Conservation (phyloP, 2,329 filamentous ascomycete genomes). For the Coniochaeta sp. region DNA sequence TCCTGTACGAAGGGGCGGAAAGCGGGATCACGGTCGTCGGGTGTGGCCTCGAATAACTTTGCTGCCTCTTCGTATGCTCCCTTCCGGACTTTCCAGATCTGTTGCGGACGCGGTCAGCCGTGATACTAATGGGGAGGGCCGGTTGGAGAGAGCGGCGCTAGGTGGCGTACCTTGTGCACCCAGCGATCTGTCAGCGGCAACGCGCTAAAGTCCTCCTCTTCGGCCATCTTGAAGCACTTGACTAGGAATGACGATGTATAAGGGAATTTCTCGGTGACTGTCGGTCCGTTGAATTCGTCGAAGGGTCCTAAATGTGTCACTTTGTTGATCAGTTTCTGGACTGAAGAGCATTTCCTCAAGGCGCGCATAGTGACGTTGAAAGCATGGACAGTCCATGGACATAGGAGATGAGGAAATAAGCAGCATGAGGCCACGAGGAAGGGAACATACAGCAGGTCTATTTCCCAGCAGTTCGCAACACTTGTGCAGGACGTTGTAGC, state of each 20-base stretch:
- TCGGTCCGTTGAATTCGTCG: not conserved
- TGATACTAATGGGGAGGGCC: not conserved
- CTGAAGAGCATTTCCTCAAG: constrained; percentile 5
- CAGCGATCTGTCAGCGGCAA: constrained; percentile 75
- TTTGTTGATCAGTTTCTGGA: constrained; percentile 14
- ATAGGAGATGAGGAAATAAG: not conserved
- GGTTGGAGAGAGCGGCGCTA: not conserved
- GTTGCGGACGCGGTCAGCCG: constrained; percentile 3
- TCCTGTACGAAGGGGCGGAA: constrained; percentile 87
- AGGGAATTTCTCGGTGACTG: not conserved
- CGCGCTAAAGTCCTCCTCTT: constrained; percentile 78
- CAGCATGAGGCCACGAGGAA: not conserved
- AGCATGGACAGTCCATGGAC: not conserved
- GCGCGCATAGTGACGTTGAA: constrained; percentile 9
- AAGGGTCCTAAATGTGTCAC: constrained; percentile 8
- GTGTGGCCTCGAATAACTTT: constrained; percentile 77
- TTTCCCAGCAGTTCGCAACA: not conserved
- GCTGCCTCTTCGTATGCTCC: constrained; percentile 87
- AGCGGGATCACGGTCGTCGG: constrained; percentile 76
- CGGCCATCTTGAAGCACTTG: constrained; percentile 55
- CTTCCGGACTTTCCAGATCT: constrained; percentile 97
- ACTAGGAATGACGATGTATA: not conserved
- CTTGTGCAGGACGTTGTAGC: not conserved
- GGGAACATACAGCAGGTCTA: constrained; percentile 6
- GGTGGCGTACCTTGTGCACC: constrained; percentile 60